Evolutionary conservation across 2,329 filamentous ascomycete genomes (phyloP), one percentile per base, ranked within the genome.

Genomic region (Aphanocladium album): DNA sequence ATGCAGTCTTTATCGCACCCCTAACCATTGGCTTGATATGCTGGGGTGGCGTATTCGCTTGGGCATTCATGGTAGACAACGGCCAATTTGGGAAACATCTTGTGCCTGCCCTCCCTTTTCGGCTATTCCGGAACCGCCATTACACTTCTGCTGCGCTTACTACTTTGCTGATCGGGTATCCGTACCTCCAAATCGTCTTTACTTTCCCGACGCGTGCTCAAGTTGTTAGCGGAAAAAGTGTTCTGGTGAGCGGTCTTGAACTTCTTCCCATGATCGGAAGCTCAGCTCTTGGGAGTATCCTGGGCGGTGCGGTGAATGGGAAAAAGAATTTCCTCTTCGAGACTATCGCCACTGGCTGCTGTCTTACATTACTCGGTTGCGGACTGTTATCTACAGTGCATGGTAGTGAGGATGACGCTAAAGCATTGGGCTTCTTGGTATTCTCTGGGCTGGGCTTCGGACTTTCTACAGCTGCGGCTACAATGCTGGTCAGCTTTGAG

Each of bases 401-500:
- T 19, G 65, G 62, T 1, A 47, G 58, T 8, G 64, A 68, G 2
- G 66, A 82, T 9, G 74, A 81, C 63, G 67, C 73, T 1, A 82
- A 79, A 64, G 71, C 78, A 5, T 68, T 83, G 1, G 81, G 81
- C 0, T 82, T 80, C 61, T 66, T 83, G 56, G 73, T 75, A 0
- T 78, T 84, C 57, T 71, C 81, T n/a, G 82, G 82, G 3, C 67
- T 84, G 33, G 81, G 81, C 0, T 82, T 82, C 62, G 81, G 82
- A 0, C 65, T 83, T 39, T 76, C 76, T 2, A 77, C 80, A 2
- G 71, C 80, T 1, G 74, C 75, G 2, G 73, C 78, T 2, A 83
- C 80, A 0, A 80, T 83, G 64, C 63, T 81, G 17, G 76, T 76
- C 1, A 65, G 67, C 2, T 63, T 74, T 2, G 78, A 80, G 64